These are phyloP conservation scores for Gymnopilus junonius DNA, from an alignment of 768 basidiomycete species.

Conservation along the genomic window DNA sequence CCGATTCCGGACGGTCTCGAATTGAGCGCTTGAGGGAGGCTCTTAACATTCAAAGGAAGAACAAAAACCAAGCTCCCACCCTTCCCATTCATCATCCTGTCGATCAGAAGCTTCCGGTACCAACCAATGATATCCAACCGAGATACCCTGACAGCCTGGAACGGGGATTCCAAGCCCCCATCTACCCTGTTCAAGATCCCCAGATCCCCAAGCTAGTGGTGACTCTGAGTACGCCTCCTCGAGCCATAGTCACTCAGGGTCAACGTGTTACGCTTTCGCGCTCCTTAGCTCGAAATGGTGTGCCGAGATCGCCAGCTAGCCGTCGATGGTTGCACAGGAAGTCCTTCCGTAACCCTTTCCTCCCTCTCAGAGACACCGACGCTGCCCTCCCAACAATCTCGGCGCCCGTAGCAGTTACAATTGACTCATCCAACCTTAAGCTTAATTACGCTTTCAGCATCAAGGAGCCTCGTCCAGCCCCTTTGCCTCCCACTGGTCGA, in stretches of 20 bases:
- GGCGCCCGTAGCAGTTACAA: conserved; percentile 20
- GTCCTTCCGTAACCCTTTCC: conserved; percentile 41
- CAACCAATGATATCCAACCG: conserved; percentile 32
- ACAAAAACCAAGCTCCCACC: conserved; percentile 11
- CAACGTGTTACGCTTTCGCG: conserved; percentile 20
- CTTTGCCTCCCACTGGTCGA: conserved; percentile 16
- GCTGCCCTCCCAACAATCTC: conserved; percentile 22
- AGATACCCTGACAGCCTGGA: conserved; percentile 42
- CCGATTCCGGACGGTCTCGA: conserved; percentile 17
- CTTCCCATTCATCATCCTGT: conserved; percentile 18
- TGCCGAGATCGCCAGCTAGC: conserved; percentile 36
- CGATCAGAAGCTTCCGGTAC: conserved; percentile 32
- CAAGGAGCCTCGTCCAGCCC: conserved; percentile 17
- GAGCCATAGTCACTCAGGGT: conserved; percentile 28
- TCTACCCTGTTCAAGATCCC: conserved; percentile 24
- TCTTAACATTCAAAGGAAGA: conserved; percentile 23
- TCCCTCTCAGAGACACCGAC: conserved; percentile 38
- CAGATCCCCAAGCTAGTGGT: conserved; percentile 19
- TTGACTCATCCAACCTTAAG: conserved; percentile 20
- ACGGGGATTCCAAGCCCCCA: conserved; percentile 29
- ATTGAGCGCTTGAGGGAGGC: conserved; percentile 29
- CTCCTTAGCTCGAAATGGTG: conserved; percentile 27
- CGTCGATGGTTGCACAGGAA: conserved; percentile 35
- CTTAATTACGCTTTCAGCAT: conserved; percentile 22
- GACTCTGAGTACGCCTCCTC: conserved; percentile 25